Evolutionary conservation across 169 alveolate genomes (phyloP), one percentile per base, ranked within the genome.

Genomic region (Eimeria necatrix): DNA sequence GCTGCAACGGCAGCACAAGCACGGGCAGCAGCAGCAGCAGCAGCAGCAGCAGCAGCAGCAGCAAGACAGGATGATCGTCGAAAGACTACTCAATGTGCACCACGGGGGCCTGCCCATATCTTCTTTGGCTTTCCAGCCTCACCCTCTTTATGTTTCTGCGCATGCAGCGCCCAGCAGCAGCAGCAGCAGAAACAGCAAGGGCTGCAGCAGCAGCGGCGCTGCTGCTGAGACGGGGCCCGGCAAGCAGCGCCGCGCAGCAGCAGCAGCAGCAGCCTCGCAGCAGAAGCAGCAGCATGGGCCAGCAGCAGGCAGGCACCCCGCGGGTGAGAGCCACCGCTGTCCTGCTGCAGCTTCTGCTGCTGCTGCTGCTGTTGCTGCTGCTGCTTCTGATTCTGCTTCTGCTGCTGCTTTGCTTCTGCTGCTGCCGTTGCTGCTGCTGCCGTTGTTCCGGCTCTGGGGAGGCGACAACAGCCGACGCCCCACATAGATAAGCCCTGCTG

Each of bases 91-190:
- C 41, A 60, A 91, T 46, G 95, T 91, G 52, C 95, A 91, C 90
- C 95, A 91, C 70, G 95, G 95, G 18, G 95, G 95, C n/a, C 73
- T 91, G 64, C 95, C 95, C 14, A 78, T 91, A 22, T 53, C 95
- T 12, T 73, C 95, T 10, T 64, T 91, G 26, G 95, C 85, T 49
- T 91, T 91, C 53, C 95, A 91, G 95, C 95, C 95, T 16, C 95
- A 91, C 49, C 89, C 89, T 12, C 61, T 80, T 52, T 80, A n/a
- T 10, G 89, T 80, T 8, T 18, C 16, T 49, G 89, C 71, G 51
- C 73, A 41, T 24, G 51, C 71, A 6, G 1, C 89, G 51, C 53
- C 89, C 48, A 52, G 22, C 84, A 73, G 84, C 56, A 41, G 84
- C 89, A 80, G 73, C 89, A 74, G 32, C 85, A 56, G 20, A 56